Conservation (phyloP, 2,329 filamentous ascomycete species). For the Trichoderma sp. region DNA sequence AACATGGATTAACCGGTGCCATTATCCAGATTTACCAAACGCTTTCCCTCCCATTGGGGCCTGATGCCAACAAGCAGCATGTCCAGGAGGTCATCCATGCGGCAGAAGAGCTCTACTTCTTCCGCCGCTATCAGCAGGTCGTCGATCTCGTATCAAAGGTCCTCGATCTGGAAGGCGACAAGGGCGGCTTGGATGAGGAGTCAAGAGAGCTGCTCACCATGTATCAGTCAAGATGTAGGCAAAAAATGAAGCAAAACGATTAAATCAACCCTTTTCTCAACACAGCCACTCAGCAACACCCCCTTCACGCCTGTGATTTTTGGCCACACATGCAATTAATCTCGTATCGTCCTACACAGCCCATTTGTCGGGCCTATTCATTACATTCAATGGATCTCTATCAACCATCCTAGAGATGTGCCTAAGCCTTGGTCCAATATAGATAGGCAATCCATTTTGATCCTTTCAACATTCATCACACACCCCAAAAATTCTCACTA, state of each 20-base stretch:
- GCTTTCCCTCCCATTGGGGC: slow-evolving; percentile 42
- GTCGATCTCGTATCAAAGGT: slow-evolving; percentile 40
- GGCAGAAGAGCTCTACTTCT: slow-evolving; percentile 58
- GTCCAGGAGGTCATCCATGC: slow-evolving; percentile 54
- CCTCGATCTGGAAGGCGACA: slow-evolving; percentile 31
- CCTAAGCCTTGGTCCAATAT: not conserved
- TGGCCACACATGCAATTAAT: not conserved
- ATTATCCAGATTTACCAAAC: slow-evolving; percentile 43
- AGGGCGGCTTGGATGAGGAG: slow-evolving; percentile 43
- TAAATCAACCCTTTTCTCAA: not conserved
- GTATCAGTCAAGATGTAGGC: slow-evolving; percentile 44
- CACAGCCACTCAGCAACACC: not conserved
- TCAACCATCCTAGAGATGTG: not conserved
- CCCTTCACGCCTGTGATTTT: not conserved
- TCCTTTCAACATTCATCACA: not conserved
- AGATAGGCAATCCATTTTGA: not conserved
- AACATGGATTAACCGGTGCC: not conserved
- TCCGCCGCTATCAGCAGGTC: slow-evolving; percentile 46
- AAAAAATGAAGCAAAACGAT: slow-evolving; percentile 28
- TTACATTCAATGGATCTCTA: not conserved
- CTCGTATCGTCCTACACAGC: not conserved
- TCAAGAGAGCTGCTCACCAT: slow-evolving; percentile 39
- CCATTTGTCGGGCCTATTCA: not conserved
- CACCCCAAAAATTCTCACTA: not conserved
- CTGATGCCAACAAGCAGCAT: slow-evolving; percentile 43